Percentiles rank a stretch among this genome's conserved stretches.
phyloP scores from a whole-genome alignment of 129 eudicot species.

The Gnaphalium uliginosum region DNA sequence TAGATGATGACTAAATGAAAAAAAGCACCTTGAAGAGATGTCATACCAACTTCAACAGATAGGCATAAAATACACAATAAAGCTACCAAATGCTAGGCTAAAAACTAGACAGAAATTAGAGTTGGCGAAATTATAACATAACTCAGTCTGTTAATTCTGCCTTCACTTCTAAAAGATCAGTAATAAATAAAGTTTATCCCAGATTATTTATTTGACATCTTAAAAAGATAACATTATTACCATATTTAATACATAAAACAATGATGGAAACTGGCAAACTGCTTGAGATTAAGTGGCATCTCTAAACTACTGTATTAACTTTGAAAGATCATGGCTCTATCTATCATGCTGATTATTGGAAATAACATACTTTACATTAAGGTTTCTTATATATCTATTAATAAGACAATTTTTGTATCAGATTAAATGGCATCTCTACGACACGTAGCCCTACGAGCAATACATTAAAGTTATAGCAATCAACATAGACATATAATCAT shows the following conservation, averaged over 20 bases:
- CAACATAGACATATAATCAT: not conserved
- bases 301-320: not conserved
- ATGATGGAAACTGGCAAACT: slow-evolving; percentile 5
- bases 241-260: slow-evolving; percentile 3
- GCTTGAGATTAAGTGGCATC: not conserved
- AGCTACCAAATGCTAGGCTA: not conserved
- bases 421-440: not conserved
- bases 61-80: not conserved
- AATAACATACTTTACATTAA: not conserved
- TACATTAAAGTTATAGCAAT: not conserved
- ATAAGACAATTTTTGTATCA: not conserved
- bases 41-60: slow-evolving; percentile 14
- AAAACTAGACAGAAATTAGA: not conserved
- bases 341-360: not conserved
- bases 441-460: not conserved
- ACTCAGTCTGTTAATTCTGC: not conserved
- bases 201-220: not conserved
- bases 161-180: not conserved
- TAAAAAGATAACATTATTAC: not conserved
- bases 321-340: slow-evolving; percentile 4
- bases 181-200: slow-evolving; percentile 15
- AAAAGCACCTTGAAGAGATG: slow-evolving; percentile 14
- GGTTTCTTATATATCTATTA: not conserved
- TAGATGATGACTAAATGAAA: slow-evolving; percentile 8
- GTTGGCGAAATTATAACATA: not conserved